phyloP scores from a whole-genome alignment of 2,329 filamentous ascomycete species.

The Fusarium mundagurra region DNA sequence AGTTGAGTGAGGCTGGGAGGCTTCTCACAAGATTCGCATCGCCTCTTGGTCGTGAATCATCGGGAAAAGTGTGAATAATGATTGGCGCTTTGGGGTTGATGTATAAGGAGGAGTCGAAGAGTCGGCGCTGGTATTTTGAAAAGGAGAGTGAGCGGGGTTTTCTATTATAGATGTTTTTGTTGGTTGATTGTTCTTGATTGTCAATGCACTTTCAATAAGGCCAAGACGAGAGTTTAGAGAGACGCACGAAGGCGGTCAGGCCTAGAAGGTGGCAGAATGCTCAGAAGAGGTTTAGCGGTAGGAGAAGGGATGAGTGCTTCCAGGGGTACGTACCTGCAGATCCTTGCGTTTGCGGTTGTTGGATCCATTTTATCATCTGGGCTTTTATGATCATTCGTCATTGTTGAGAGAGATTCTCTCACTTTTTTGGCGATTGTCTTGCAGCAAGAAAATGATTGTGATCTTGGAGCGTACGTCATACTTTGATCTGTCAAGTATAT shows the following conservation, averaged over 20 bases:
- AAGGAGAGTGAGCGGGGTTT: neutral
- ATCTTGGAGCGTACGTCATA: conserved; percentile 26
- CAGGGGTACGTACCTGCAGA: conserved; percentile 22
- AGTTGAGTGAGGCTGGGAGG: conserved; percentile 18
- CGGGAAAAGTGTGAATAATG: neutral
- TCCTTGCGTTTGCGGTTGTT: conserved; percentile 7
- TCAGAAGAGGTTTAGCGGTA: neutral
- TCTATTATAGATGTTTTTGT: conserved; percentile 15
- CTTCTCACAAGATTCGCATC: conserved; percentile 32
- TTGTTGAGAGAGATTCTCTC: conserved; percentile 25
- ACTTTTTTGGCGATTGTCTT: conserved; percentile 11
- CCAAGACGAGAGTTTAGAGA: conserved; percentile 24
- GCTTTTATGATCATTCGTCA: conserved; percentile 17
- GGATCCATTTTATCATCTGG: conserved; percentile 31
- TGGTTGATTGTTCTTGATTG: conserved; percentile 15
- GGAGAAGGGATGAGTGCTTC: neutral
- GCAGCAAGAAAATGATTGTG: neutral
- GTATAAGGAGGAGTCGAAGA: neutral
- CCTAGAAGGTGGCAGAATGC: conserved; percentile 36
- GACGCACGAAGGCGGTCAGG: conserved; percentile 37
- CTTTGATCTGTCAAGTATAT: neutral
- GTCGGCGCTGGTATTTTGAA: neutral
- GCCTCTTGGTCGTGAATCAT: conserved; percentile 21
- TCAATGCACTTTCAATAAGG: conserved; percentile 13
- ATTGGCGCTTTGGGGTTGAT: neutral